Percentiles rank a stretch among this genome's conserved stretches.
Conservation (phyloP, 139 green algal species). For the Picochlorum costavermella region DNA sequence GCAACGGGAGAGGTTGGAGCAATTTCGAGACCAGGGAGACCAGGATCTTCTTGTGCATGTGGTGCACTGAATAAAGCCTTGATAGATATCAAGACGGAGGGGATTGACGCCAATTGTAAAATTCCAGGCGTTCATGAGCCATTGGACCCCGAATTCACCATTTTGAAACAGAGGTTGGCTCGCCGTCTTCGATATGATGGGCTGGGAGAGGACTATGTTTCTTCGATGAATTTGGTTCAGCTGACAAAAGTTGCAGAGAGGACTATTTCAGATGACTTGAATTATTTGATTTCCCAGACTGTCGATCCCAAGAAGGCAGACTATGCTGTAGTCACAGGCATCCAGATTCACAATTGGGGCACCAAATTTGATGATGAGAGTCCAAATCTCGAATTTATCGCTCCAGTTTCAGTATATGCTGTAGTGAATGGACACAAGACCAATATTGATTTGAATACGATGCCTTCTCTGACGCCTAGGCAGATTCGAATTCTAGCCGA, state of each 20-base stretch:
- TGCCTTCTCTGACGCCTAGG: slow-evolving; percentile 38
- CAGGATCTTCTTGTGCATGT: slow-evolving; percentile 56
- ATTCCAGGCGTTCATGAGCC: slow-evolving; percentile 63
- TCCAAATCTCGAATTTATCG: slow-evolving; percentile 69
- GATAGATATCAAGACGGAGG: slow-evolving; percentile 33
- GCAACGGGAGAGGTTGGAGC: slow-evolving; percentile 46
- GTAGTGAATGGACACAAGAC: slow-evolving; percentile 64
- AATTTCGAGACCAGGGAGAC: slow-evolving; percentile 53
- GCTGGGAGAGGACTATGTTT: slow-evolving; percentile 13
- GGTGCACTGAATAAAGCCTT: slow-evolving; percentile 63
- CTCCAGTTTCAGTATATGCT: slow-evolving; percentile 50
- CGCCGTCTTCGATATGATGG: slow-evolving; percentile 44
- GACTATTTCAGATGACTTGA: slow-evolving; percentile 77
- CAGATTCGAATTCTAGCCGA: slow-evolving; percentile 34
- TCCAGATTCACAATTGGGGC: slow-evolving; percentile 84
- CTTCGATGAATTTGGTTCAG: slow-evolving; percentile 49
- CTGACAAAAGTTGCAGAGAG: slow-evolving; percentile 70
- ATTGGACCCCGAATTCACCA: slow-evolving; percentile 77
- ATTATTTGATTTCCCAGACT: slow-evolving; percentile 73
- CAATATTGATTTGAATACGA: slow-evolving; percentile 54
- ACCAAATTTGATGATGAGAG: slow-evolving; percentile 37
- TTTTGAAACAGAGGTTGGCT: slow-evolving; percentile 78
- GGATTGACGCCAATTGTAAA: slow-evolving; percentile 32
- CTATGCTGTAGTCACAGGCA: slow-evolving; percentile 76
- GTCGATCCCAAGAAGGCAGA: slow-evolving; percentile 71